Percentiles rank a stretch among this genome's conserved stretches.
Evolutionary conservation across 208 protist species (phyloP).

Genomic region (Kentomonas sorsogonicus): DNA sequence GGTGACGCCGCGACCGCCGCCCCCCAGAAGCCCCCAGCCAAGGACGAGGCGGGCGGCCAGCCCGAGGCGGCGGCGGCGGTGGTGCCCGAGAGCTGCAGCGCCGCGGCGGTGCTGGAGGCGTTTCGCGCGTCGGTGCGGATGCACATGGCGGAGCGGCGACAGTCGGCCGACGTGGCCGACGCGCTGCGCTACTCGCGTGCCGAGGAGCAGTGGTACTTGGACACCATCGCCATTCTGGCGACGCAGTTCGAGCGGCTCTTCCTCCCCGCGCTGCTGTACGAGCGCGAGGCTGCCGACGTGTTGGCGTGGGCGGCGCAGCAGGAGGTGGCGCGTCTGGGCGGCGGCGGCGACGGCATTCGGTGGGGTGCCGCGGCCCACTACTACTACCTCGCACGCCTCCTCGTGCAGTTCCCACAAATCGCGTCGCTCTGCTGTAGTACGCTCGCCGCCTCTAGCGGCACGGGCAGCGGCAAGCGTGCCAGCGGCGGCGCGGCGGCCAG

Average conservation of each 20-base stretch:
- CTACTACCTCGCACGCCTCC: slow-evolving; percentile 73
- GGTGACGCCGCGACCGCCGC: neutral
- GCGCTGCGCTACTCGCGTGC: slow-evolving; percentile 56
- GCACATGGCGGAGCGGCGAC: slow-evolving; percentile 41
- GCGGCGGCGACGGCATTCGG: neutral
- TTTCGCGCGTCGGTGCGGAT: slow-evolving; percentile 42
- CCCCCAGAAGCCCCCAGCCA: neutral
- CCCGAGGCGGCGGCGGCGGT: neutral
- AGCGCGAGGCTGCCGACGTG: slow-evolving; percentile 55
- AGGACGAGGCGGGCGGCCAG: neutral
- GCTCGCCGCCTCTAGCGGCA: slow-evolving; percentile 20
- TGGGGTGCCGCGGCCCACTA: slow-evolving; percentile 29
- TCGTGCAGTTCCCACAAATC: slow-evolving; percentile 81
- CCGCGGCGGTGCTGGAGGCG: slow-evolving; percentile 34
- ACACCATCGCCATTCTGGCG: slow-evolving; percentile 38
- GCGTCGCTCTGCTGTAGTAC: slow-evolving; percentile 59
- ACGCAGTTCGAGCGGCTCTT: slow-evolving; percentile 55
- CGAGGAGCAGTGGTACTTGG: slow-evolving; percentile 63
- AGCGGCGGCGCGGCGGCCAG: slow-evolving; percentile 1
- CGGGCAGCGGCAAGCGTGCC: slow-evolving; percentile 9
- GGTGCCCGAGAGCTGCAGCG: slow-evolving; percentile 27
- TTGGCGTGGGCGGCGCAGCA: slow-evolving; percentile 37
- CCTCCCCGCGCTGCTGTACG: slow-evolving; percentile 57
- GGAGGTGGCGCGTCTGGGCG: slow-evolving; percentile 4
- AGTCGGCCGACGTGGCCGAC: slow-evolving; percentile 48